Conservation (phyloP, 495 filamentous ascomycete genomes). For the Penicillium ochrochloron region DNA sequence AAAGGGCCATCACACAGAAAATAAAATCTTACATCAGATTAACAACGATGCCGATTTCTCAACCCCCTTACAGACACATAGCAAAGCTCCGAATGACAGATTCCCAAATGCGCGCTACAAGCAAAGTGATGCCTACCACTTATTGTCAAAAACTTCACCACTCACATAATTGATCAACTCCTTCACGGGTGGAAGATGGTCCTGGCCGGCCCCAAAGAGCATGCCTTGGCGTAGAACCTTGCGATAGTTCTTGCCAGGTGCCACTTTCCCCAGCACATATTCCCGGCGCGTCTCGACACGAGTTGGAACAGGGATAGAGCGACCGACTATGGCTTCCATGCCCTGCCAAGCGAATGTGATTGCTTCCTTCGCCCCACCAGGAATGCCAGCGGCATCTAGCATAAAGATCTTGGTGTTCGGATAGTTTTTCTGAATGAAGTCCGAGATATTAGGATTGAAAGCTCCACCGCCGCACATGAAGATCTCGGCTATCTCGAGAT, state of each 20-base stretch:
- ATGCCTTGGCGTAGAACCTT: slow-evolving; percentile 54
- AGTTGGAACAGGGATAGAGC: slow-evolving; percentile 55
- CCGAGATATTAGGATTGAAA: slow-evolving; percentile 57
- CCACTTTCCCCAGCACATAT: slow-evolving; percentile 57
- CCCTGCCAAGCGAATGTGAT: slow-evolving; percentile 62
- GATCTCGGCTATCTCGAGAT: slow-evolving; percentile 56
- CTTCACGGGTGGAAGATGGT: slow-evolving; percentile 52
- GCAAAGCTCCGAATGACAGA: background rate
- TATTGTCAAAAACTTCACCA: slow-evolving; percentile 52
- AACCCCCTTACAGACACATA: background rate
- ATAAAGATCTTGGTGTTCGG: slow-evolving; percentile 54
- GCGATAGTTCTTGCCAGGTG: slow-evolving; percentile 58
- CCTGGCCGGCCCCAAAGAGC: slow-evolving; percentile 50
- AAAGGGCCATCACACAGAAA: background rate
- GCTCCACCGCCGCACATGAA: slow-evolving; percentile 64
- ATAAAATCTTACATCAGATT: background rate
- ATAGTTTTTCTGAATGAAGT: slow-evolving; percentile 53
- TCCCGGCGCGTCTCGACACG: slow-evolving; percentile 54
- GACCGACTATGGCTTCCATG: slow-evolving; percentile 57
- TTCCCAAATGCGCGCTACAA: background rate
- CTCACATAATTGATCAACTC: slow-evolving; percentile 52
- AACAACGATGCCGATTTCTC: no score
- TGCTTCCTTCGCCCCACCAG: slow-evolving; percentile 59
- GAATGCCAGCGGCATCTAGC: slow-evolving; percentile 60
- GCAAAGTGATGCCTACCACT: slow-evolving; percentile 36